phyloP scores from a whole-genome alignment of 1,284 basidiomycete species.

The Puccinia hordei region DNA sequence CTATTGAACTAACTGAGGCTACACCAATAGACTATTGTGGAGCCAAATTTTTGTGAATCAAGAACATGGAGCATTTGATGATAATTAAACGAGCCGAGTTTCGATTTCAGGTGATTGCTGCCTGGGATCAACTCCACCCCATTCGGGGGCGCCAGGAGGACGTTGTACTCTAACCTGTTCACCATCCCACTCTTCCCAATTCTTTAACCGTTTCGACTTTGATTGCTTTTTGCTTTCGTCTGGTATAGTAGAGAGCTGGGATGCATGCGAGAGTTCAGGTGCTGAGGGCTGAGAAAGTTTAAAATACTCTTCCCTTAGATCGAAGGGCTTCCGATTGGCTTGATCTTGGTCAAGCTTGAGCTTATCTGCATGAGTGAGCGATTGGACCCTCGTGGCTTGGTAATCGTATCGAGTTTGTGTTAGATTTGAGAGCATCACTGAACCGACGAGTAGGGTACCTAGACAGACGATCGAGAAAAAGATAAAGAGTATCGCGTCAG shows the following conservation, averaged over 20 bases:
- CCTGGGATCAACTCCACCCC: constrained; percentile 39
- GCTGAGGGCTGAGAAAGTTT: constrained; percentile 27
- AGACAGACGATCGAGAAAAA: background rate
- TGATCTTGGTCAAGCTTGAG: constrained; percentile 56
- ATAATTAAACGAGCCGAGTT: constrained; percentile 19
- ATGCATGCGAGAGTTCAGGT: background rate
- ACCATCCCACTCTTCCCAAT: constrained; percentile 50
- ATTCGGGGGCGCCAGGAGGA: constrained; percentile 33
- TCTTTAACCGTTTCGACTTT: constrained; percentile 10
- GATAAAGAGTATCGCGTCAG: background rate
- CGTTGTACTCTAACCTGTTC: constrained; percentile 46
- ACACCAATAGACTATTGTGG: background rate
- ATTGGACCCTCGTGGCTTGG: constrained; percentile 57
- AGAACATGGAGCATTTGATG: background rate
- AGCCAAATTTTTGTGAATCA: no score
- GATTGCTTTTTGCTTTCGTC: background rate
- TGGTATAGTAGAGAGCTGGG: background rate
- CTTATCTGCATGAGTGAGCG: constrained; percentile 57
- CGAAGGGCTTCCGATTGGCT: constrained; percentile 56
- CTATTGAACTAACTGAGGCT: background rate
- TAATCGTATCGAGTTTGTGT: constrained; percentile 59
- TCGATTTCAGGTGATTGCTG: constrained; percentile 31
- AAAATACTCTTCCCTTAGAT: constrained; percentile 60
- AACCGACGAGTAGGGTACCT: constrained; percentile 56
- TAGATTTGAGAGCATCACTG: constrained; percentile 57